Evolutionary conservation across 2,329 filamentous ascomycete genomes (phyloP), one percentile per base, ranked within the genome.

Genomic region (Arthrobotrys musiformis): DNA sequence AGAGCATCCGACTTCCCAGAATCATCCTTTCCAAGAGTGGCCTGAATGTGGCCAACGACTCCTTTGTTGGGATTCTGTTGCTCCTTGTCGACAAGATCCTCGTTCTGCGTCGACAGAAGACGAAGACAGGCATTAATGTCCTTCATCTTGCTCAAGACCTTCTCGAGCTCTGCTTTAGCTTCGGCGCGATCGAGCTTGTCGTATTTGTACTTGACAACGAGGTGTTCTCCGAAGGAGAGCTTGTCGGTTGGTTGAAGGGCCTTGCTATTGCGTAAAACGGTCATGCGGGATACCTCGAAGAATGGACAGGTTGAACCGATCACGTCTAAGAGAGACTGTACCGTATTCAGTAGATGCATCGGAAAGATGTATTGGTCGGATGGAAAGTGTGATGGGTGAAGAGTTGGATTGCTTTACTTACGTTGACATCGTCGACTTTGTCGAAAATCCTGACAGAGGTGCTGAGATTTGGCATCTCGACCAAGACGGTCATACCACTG

Each of bases 181-280:
- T 56, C 50, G 7, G 9, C 8, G 5, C 19, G 13, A 0, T 40
- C 54, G 33, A 58, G 54, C 2, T 24, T n/a, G 2, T 58, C 54
- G 46, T 40, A 66, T 19, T 54, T 28, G 48, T 68, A 68, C n/a
- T 40, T 30, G 24, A 68, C 26, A 11, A 26, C 26, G 26, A 68
- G 30, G 6, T 46, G 22, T n/a, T 68, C 64, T n/a, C 64, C 64
- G 26, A 44, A 46, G 2, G 11, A 28, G 26, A 68, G 48, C 8
- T 68, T 60, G 13, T 58, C 64, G 46, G 24, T 56, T 17, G 2
- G 7, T 11, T 26, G 35, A 17, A 68, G 33, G 1, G 4, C 4
- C 8, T 24, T 60, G 7, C 17, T 35, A 8, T 33, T 19, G 17
- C 64, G 48, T 28, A 58, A 68, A 4, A 40, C 52, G 4, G 33